These are phyloP conservation scores for Exobasidium cylindrosporum DNA, from an alignment of 1,284 basidiomycete species.

Conservation along the genomic window DNA sequence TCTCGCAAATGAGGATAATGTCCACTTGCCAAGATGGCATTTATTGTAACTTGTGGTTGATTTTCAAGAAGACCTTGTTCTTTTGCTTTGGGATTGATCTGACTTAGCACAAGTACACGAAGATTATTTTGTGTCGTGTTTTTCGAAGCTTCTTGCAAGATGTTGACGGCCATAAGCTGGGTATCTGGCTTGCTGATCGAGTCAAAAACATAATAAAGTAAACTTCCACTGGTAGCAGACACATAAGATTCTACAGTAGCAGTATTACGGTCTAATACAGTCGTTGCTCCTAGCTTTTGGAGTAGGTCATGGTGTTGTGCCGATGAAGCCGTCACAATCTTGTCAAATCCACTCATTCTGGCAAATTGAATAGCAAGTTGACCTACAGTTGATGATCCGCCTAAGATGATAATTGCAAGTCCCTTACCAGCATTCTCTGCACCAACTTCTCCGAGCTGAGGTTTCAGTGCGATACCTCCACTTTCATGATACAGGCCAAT, in stretches of 20 bases:
- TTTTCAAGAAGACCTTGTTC: too few species aligned
- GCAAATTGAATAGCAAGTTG: conserved; percentile 43
- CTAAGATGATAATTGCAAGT: conserved; percentile 33
- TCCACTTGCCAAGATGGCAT: too few species aligned
- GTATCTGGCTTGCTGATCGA: conserved; percentile 28
- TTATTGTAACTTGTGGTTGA: too few species aligned
- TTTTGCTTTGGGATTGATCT: too few species aligned
- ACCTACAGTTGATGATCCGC: conserved; percentile 31
- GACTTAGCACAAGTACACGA: too few species aligned
- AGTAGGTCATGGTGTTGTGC: conserved; percentile 26
- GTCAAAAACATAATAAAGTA: conserved; percentile 27
- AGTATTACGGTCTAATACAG: conserved; percentile 25
- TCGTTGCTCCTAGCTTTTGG: conserved; percentile 27
- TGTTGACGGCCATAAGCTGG: conserved; percentile 28
- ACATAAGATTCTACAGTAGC: conserved; percentile 21
- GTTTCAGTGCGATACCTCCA: conserved; percentile 6
- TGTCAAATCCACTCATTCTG: conserved; percentile 29
- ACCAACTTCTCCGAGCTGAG: conserved; percentile 31
- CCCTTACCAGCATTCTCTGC: conserved; percentile 26
- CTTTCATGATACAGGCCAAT: conserved; percentile 32
- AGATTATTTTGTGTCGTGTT: too few species aligned
- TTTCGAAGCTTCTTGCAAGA: conserved; percentile 22
- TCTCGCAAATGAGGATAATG: too few species aligned
- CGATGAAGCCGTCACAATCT: conserved; percentile 32
- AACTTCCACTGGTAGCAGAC: conserved; percentile 2